Percentiles rank a stretch among this genome's conserved stretches.
phyloP scores from a whole-genome alignment of 2,329 filamentous ascomycete species.

The Calonectria fujianensis region DNA sequence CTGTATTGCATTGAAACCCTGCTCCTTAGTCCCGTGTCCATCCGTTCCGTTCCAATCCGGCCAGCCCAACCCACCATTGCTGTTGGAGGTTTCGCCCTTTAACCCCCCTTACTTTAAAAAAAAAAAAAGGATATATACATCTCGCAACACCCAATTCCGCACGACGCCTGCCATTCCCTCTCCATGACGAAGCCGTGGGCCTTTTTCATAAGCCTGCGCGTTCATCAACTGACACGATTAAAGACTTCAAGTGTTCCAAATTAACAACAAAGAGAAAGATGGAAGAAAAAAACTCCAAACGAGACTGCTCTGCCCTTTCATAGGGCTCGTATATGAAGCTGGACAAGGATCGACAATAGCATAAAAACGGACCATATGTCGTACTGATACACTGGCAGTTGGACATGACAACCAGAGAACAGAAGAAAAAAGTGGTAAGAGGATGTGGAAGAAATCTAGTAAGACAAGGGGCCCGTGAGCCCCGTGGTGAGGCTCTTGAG shows the following conservation, averaged over 20 bases:
- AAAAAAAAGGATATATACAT: slow-evolving; percentile 60
- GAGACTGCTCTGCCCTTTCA: slow-evolving; percentile 29
- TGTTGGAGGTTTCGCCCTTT: slow-evolving; percentile 33
- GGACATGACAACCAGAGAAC: slow-evolving; percentile 38
- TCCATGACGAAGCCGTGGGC: slow-evolving; percentile 24
- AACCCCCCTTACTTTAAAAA: slow-evolving; percentile 38
- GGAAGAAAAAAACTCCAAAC: slow-evolving; percentile 45
- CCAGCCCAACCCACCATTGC: slow-evolving; percentile 36
- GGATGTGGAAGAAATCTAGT: slow-evolving; percentile 48
- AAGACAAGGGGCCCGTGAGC: slow-evolving; percentile 45
- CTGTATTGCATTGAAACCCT: slow-evolving; percentile 30
- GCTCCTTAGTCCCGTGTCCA: slow-evolving; percentile 23
- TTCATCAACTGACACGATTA: slow-evolving; percentile 48
- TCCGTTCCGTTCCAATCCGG: slow-evolving; percentile 39
- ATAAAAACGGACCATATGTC: slow-evolving; percentile 41
- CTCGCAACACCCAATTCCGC: slow-evolving; percentile 48
- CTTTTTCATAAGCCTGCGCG: slow-evolving; percentile 38
- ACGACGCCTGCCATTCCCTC: slow-evolving; percentile 26
- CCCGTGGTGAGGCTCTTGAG: slow-evolving; percentile 32
- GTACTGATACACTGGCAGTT: slow-evolving; percentile 45
- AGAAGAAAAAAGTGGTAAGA: slow-evolving; percentile 36
- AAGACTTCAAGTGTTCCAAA: slow-evolving; percentile 45
- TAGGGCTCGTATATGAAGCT: slow-evolving; percentile 43
- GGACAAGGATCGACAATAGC: slow-evolving; percentile 38
- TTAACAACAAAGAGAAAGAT: slow-evolving; percentile 37